These are phyloP conservation scores for Aschersonia sp. DNA, from an alignment of 2,329 filamentous ascomycete species.

Conservation along the genomic window DNA sequence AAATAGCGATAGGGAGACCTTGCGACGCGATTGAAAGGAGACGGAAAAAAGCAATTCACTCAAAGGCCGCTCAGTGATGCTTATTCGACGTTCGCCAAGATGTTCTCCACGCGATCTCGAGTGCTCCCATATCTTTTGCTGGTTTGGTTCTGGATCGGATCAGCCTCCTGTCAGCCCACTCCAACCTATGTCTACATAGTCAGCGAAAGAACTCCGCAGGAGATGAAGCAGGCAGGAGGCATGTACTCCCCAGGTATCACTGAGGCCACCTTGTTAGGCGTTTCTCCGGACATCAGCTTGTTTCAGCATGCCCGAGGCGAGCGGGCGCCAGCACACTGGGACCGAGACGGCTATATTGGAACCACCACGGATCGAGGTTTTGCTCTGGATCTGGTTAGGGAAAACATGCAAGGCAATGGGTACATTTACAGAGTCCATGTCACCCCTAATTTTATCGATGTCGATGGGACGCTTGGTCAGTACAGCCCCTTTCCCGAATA, in stretches of 20 bases:
- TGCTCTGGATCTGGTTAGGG: not conserved
- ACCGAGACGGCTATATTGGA: not conserved
- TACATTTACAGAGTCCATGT: constrained; percentile 1
- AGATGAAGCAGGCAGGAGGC: not conserved
- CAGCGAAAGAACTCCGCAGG: not conserved
- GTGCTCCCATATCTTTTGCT: no score
- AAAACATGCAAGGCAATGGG: not conserved
- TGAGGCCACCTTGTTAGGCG: not conserved
- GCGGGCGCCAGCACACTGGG: not conserved
- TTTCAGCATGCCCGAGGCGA: not conserved
- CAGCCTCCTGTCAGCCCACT: not conserved
- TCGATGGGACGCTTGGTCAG: not conserved
- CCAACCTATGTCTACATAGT: not conserved
- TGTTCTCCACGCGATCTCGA: no score
- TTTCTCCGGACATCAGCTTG: not conserved
- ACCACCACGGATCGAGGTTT: not conserved
- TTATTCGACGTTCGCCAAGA: no score
- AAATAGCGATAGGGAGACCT: no score
- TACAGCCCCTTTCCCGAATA: not conserved
- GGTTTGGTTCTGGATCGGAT: no score
- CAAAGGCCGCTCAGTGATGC: no score
- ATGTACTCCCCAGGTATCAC: not conserved
- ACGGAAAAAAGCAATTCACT: no score
- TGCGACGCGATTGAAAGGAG: no score
- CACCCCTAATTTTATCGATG: not conserved